Percentiles rank a stretch among this genome's conserved stretches.
Conservation (phyloP, 1,139 yeast genomes). For the Scheffersomyces segobiensis region DNA sequence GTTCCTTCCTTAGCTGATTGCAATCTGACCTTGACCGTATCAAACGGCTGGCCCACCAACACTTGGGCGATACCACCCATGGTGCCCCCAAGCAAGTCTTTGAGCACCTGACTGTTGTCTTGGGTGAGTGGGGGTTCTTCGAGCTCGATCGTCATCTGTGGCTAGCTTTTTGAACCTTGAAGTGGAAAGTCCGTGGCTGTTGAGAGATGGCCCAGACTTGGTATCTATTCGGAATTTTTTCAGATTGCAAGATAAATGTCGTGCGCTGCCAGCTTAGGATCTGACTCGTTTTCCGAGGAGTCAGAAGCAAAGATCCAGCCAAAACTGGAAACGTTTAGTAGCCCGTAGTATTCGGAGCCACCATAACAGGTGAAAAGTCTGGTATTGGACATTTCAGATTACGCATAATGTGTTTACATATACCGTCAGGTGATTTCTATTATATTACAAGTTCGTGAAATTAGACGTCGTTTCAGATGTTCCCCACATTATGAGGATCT, state of each 20-base stretch:
- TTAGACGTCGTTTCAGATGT: background rate
- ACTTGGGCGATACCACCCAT: slow-evolving; percentile 95
- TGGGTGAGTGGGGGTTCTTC: slow-evolving; percentile 47
- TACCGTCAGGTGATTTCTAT: background rate
- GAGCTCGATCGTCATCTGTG: slow-evolving; percentile 40
- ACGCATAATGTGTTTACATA: too few relatives aligned
- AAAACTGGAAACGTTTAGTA: background rate
- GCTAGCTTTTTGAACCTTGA: background rate
- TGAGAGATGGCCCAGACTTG: background rate
- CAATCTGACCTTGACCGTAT: slow-evolving; percentile 86
- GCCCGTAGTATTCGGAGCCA: background rate
- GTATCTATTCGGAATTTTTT: background rate
- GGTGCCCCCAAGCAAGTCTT: slow-evolving; percentile 88
- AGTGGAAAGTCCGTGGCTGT: background rate
- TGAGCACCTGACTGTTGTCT: slow-evolving; percentile 57
- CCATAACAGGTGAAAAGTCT: background rate
- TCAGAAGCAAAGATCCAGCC: background rate
- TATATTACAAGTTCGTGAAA: background rate
- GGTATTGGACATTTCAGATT: too few relatives aligned
- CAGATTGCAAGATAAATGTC: background rate
- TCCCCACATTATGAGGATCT: background rate
- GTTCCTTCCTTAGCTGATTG: slow-evolving; percentile 83
- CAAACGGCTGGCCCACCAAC: slow-evolving; percentile 94
- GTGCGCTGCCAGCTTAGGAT: background rate
- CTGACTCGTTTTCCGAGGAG: background rate